phyloP scores from a whole-genome alignment of 2,329 filamentous ascomycete species.

The Aspergillus chevalieri region DNA sequence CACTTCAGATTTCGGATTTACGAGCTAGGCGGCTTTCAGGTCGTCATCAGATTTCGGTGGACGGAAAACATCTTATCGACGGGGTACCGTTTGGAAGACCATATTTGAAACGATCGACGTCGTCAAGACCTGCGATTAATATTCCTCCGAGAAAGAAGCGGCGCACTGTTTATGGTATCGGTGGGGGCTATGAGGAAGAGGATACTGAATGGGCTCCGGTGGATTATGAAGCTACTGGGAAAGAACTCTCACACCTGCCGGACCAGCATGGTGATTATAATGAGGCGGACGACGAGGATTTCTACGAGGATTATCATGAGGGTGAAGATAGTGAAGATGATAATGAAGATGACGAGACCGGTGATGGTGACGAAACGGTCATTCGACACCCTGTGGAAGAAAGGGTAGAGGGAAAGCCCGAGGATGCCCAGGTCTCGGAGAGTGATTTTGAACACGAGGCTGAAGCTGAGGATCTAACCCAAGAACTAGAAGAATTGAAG shows the following conservation, averaged over 20 bases:
- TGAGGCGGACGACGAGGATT: constrained; percentile 21
- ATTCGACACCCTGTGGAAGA: constrained; percentile 27
- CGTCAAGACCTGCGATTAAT: constrained; percentile 58
- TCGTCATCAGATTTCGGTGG: constrained; percentile 70
- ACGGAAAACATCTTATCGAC: constrained; percentile 77
- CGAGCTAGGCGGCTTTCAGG: constrained; percentile 67
- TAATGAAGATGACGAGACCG: constrained; percentile 20
- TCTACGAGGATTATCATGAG: constrained; percentile 19
- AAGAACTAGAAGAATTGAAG: constrained; percentile 42
- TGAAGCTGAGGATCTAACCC: constrained; percentile 34
- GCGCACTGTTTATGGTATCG: constrained; percentile 31
- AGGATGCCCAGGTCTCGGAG: constrained; percentile 22
- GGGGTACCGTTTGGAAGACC: constrained; percentile 77
- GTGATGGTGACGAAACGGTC: constrained; percentile 30
- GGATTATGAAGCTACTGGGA: constrained; percentile 18
- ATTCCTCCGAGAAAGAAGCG: constrained; percentile 70
- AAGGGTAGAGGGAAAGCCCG: not conserved
- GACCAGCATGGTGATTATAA: constrained; percentile 18
- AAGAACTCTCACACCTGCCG: constrained; percentile 19
- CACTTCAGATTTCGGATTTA: constrained; percentile 68
- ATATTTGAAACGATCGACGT: constrained; percentile 52
- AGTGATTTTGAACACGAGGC: constrained; percentile 15
- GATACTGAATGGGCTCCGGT: constrained; percentile 26
- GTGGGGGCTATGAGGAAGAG: constrained; percentile 22
- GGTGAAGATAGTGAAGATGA: constrained; percentile 13